These are phyloP conservation scores for Xylaria sp. DNA, from an alignment of 2,329 filamentous ascomycete genomes.

Conservation along the genomic window DNA sequence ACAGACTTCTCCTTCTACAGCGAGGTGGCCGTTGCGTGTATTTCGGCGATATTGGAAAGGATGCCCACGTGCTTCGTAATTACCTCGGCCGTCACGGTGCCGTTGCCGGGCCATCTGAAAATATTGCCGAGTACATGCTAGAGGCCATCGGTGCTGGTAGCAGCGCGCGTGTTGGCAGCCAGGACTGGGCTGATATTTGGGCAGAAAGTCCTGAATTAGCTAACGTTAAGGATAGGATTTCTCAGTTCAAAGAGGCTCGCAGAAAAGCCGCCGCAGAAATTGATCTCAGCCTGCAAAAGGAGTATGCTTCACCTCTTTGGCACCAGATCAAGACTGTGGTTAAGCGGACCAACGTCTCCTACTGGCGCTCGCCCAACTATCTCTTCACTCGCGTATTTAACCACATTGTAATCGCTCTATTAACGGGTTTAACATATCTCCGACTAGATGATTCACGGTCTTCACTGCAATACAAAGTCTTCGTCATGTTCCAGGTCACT, in stretches of 20 bases:
- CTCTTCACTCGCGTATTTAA: slow-evolving; percentile 89
- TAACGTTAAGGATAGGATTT: slow-evolving; percentile 72
- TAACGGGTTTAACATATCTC: slow-evolving; percentile 83
- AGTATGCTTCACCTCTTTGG: slow-evolving; percentile 82
- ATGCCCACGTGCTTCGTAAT: slow-evolving; percentile 75
- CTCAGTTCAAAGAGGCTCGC: slow-evolving; percentile 71
- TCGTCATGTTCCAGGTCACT: slow-evolving; percentile 90
- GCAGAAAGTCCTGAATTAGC: slow-evolving; percentile 75
- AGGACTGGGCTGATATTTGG: slow-evolving; percentile 86
- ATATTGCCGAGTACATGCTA: slow-evolving; percentile 82
- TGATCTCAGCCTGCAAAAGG: slow-evolving; percentile 69
- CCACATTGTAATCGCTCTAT: slow-evolving; percentile 79
- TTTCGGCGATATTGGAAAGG: slow-evolving; percentile 83
- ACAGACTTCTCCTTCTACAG: slow-evolving; percentile 81
- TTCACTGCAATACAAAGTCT: slow-evolving; percentile 85
- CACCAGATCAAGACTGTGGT: slow-evolving; percentile 84
- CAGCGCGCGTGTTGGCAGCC: slow-evolving; percentile 74
- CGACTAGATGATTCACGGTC: slow-evolving; percentile 79
- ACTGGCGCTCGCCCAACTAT: slow-evolving; percentile 90
- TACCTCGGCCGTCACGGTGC: slow-evolving; percentile 71
- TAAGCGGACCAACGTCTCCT: slow-evolving; percentile 77
- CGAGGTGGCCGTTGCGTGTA: slow-evolving; percentile 84
- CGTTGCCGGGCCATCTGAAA: slow-evolving; percentile 64
- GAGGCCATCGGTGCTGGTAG: slow-evolving; percentile 84
- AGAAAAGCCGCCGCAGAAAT: slow-evolving; percentile 52